phyloP scores from a whole-genome alignment of 345 rosid genomes.

The Garcia nutans region DNA sequence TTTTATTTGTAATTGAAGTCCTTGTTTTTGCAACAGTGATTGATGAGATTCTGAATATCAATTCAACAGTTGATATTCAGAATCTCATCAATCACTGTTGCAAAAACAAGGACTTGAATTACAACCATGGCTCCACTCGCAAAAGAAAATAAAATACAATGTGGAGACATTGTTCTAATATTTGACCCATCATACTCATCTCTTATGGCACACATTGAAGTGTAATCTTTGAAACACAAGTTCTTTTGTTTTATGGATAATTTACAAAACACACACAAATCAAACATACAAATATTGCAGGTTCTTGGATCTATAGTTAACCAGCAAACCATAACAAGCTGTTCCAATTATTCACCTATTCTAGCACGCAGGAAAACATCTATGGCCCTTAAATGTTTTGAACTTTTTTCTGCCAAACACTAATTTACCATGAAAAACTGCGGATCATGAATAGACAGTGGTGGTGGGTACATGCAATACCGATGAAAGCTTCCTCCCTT shows the following conservation, averaged over 20 bases:
- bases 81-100: neutral
- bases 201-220: neutral
- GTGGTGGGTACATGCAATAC: neutral
- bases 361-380: neutral
- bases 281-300: too few species aligned
- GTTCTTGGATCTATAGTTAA: too few species aligned
- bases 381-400: too few species aligned
- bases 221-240: too few species aligned
- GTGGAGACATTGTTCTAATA: too few species aligned
- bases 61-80: too few species aligned
- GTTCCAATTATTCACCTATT: neutral
- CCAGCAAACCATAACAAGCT: neutral
- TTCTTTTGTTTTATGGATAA: too few species aligned
- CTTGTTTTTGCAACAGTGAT: too few species aligned
- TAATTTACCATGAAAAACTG: neutral
- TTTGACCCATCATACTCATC: neutral
- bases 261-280: neutral
- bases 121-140: neutral
- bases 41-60: too few species aligned
- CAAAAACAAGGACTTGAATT: neutral
- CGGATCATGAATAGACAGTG: neutral
- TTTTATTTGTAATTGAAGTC: too few species aligned
- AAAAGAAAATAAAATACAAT: neutral
- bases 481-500: neutral
- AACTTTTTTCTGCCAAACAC: neutral